Evolutionary conservation across 1,284 basidiomycete genomes (phyloP), one percentile per base, ranked within the genome.

Genomic region (Ceratobasidium sp.): DNA sequence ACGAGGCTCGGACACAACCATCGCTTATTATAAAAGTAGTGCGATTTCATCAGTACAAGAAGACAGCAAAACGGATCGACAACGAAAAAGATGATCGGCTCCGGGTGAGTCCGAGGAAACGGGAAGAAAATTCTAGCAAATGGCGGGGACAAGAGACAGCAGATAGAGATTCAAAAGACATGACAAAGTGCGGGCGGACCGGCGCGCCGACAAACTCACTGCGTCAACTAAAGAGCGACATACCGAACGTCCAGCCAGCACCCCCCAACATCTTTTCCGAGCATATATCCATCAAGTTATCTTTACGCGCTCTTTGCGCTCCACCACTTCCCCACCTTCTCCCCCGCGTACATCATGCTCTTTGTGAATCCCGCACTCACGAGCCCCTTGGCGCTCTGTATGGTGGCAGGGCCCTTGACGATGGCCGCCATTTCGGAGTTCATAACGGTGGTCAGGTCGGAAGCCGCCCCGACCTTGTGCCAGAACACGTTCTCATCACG

Each of bases 241-340:
- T 57, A 71, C 67, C 56, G 48, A 71, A 50, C 67, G 67, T 71
- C 56, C 56, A 27, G 48, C 54, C 56, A 36, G 45, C 33, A 44
- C 27, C 47, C 41, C 36, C 36, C 31, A 33, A 44, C 14, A 44
- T 22, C 24, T 14, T 45, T 19, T 54, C 65, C 31, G 19, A 17
- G 33, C 65, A 24, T 41, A 11, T 14, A 11, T 41, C 50, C 36
- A 57, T 27, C 66, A 36, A 36, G 15, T 31, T n/a, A 27, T 57
- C 29, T 31, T 22, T 71, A 71, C 74, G 67, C 59, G 31, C 67
- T 71, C 67, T 71, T 71, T 8, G 67, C 44, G 17, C 84, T 85
- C 87, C 92, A 92, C 92, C 94, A 96, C 83, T 97, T 98, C 62
- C 88, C 84, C 29, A 96, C 84, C 84, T 98, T 96, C 73, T 91